Base-by-base conservation (phyloP, 2,329 filamentous ascomycete species). In the Zasmidium cellare region DNA sequence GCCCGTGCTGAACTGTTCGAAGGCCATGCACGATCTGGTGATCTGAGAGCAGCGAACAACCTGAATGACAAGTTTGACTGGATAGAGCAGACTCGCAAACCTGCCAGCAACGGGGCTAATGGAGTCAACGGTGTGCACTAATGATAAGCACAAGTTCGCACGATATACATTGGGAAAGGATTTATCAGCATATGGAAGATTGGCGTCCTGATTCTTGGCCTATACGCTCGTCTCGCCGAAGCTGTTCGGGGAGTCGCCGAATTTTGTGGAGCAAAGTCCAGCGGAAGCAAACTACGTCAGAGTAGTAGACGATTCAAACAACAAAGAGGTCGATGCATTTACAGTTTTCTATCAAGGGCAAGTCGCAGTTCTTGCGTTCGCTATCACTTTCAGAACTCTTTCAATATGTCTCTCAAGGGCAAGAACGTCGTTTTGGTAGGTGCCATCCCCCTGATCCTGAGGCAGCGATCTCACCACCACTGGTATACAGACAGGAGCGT, bases 381-480 rank as follows among this genome's bases (percentile, higher is more conserved):
- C n/a, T n/a, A n/a, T n/a, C n/a, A n/a, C n/a, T n/a, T n/a, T n/a
- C n/a, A n/a, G n/a, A n/a, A n/a, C n/a, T n/a, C n/a, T n/a, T n/a
- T n/a, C n/a, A 53, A 45, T 0, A 65, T 63, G 64, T 64, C 64
- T 45, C 60, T 66, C 19, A 19, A 54, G 9, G 55, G 58, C 22
- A 53, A 59, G 38, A 65, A 63, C 53, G 55, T 65, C n/a, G 45
- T 65, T 48, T 63, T 65, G 28, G 63, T 60, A 12, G 62, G 64
- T 20, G 62, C 62, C 22, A 60, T 58, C 22, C 55, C 20, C 45
- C 45, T 48, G 44, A 51, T 14, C 55, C 20, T 50, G 11, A 35
- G 47, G 19, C 31, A 16, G 7, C n/a, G 22, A 11, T 14, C 3
- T 41, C 11, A 18, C 41, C 41, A 45, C 28, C 23, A 20, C 35